Evolutionary conservation across 768 basidiomycete species (phyloP), one percentile per base, ranked within the genome.

Genomic region (Mycena haematopus): DNA sequence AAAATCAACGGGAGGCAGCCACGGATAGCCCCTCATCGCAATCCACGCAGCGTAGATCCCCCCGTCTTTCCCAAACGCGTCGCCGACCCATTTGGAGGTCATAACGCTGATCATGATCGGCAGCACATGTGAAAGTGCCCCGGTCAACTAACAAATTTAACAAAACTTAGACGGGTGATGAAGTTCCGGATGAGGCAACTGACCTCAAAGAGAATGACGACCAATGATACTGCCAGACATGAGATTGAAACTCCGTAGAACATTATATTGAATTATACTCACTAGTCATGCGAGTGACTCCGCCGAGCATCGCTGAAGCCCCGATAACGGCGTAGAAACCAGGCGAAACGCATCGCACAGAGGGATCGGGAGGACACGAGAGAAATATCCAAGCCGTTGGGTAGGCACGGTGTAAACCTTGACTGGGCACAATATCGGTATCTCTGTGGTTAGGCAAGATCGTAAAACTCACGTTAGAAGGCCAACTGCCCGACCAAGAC

Each of bases 81-180:
- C 90, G 8, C 85, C 90, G 11, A 91, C 86, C 86, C 86, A 91
- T 77, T 91, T 91, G 9, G 88, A 80, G 21, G 85, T 83, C 86
- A 90, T 89, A 54, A 91, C 88, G 57, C 85, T 86, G 49, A 91
- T 86, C 90, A 91, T 91, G 71, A 91, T 90, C 17, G 90, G 90
- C 33, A 91, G 78, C n/a, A 91, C 90, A 75, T 91, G 90, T 15
- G 89, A 91, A 27, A 91, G 77, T 4, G 90, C 90, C 15, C 90
- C 90, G 22, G 90, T 91, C n/a, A 91, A 77, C 88, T 90, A 52
- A 22, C 38, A 29, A 31, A n/a, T n/a, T n/a, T n/a, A 10, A 50
- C 15, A 14, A 15, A 1, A 11, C 5, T 54, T 36, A 51, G 40
- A 58, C 24, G 14, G 40, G 40, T 31, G 51, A n/a, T 22, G 27